phyloP scores from a whole-genome alignment of 345 rosid genomes.

The Syzygium aqueum region DNA sequence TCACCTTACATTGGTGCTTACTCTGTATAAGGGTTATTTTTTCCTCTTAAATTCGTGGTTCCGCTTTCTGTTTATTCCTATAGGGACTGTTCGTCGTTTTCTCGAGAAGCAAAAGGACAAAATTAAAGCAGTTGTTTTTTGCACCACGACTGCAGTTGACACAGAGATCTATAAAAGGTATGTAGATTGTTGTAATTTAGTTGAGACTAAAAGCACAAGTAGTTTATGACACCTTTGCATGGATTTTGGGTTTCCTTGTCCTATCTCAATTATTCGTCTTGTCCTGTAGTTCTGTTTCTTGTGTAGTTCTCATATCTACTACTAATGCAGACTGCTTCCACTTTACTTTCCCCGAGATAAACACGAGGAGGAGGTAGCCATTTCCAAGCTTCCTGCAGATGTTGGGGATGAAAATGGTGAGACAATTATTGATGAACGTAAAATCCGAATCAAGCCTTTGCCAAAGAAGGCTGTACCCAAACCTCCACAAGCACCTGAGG shows the following conservation, averaged over 20 bases:
- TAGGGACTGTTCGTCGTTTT: conserved; percentile 93
- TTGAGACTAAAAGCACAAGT: neutral
- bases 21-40: neutral
- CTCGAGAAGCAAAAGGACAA: conserved; percentile 93
- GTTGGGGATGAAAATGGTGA: conserved; percentile 99
- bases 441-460: conserved; percentile 86
- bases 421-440: conserved; percentile 91
- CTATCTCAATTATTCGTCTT: neutral
- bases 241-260: neutral
- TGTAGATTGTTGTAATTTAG: neutral
- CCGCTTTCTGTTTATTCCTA: conserved; percentile 5
- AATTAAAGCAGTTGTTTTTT: conserved; percentile 82
- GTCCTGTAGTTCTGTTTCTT: neutral
- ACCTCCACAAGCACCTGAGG: conserved; percentile 56
- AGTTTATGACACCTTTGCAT: neutral
- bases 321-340: conserved; percentile 68
- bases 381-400: conserved; percentile 95
- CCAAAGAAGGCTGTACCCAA: conserved; percentile 67
- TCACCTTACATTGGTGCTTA: neutral
- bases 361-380: conserved; percentile 89
- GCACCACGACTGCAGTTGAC: conserved; percentile 78
- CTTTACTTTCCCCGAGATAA: conserved; percentile 98
- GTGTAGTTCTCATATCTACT: neutral
- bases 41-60: neutral
- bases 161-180: conserved; percentile 95